Base-by-base conservation (phyloP, 2,329 filamentous ascomycete genomes). In the Cladosporium sp. region DNA sequence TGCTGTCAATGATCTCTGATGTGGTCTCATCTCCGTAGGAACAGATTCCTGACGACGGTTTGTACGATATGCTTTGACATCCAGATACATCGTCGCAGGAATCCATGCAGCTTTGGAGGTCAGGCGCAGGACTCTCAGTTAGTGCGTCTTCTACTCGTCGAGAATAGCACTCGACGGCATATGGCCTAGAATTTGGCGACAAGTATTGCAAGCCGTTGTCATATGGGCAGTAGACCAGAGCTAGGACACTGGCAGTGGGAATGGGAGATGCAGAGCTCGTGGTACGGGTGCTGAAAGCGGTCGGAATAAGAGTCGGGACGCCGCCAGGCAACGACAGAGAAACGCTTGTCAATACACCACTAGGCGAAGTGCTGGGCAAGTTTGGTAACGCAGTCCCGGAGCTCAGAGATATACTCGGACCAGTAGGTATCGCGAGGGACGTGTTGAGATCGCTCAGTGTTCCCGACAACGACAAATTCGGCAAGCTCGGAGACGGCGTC, bases 151-250 rank as follows among this genome's bases (percentile, higher is more conserved):
- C 69, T 16, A 62, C 44, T 44, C 67, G 69, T 49, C 72, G 56
- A 12, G 63, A 61, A 35, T 55, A 66, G 64, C 73, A 74, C 29
- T 66, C 63, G 56, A 74, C 66, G n/a, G 40, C 49, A 60, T 70
- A 74, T 28, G 70, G 68, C 56, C 70, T 65, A 28, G 68, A 68
- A 0, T 66, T 58, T 3, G 73, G 62, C 2, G 70, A 66, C 29
- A 73, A 64, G 55, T 74, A 74, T 14, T 65, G 62, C 10, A 72
- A 61, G n/a, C 68, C 69, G n/a, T 71, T 65, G 37, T 73, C 72
- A 16, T 23, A 40, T 1, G 73, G 72, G 60, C 73, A 75, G 23
- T 57, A 62, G 61, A 73, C 65, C 18, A 71, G 44, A 3, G 71
- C 65, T 10, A 62, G 29, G 3, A 44, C 35, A 5, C 68, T 70